Base-by-base conservation (phyloP, 164 flowering plant genomes). In the Dillenia suffruticosa region DNA sequence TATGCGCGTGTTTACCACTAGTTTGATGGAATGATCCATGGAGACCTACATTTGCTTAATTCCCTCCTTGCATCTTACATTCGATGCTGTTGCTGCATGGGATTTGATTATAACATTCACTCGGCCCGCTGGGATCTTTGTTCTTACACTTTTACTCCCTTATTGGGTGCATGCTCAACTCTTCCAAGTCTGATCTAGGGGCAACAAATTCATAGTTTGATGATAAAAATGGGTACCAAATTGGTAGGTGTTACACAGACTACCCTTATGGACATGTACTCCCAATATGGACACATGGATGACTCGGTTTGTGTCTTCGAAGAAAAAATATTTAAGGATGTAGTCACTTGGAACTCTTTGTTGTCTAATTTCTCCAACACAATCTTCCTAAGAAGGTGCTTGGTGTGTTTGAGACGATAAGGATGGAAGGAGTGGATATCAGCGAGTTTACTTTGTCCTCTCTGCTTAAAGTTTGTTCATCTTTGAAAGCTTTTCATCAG, bases 341-440 rank as follows among this genome's bases (percentile, higher is more conserved):
- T 70, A 12, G 82, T 85, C 46, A 45, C 74, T 24, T 83, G 90
- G 87, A 85, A 81, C 26, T 64, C 84, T 48, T 47, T 85, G 80
- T 51, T 85, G 32, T 77, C 84, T 10, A 51, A 76, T 54, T 83
- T 64, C 63, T 77, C 2, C 63, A 75, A 12, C 64, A 74, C 12
- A 84, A 79, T n/a, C 61, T 59, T 47, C 64, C 72, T 0, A 10
- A 47, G 46, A 65, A 70, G 22, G 83, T 81, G 0, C 50, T 83
- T 5, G 11, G 49, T 8, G 67, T 57, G 49, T 81, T 85, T 46
- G 62, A 44, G 56, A 66, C 17, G n/a, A 82, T 81, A 84, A 69
- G 46, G 58, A 62, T 62, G 55, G 76, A 72, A 22, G 51, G 70
- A n/a, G 68, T 77, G 9, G 67, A 61, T 51, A 16, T 69, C 8